Evolutionary conservation across 768 basidiomycete species (phyloP).

Genomic region (Podaxis sp.): DNA sequence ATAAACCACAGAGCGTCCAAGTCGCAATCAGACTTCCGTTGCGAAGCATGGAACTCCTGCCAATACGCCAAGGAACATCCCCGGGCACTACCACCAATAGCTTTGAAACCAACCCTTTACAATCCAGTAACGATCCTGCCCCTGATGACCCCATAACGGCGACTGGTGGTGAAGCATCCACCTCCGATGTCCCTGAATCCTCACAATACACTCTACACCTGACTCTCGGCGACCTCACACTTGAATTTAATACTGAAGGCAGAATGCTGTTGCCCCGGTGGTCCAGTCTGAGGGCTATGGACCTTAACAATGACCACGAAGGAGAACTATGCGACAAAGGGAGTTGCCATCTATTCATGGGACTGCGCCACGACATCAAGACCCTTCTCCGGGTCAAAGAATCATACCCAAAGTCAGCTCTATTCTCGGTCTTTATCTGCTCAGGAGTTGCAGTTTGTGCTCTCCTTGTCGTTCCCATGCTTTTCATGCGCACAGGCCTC

Average conservation of each 20-base stretch:
- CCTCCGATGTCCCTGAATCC: too few species aligned
- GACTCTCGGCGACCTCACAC: too few species aligned
- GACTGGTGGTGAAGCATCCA: too few species aligned
- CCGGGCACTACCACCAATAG: neutral
- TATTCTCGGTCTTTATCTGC: neutral
- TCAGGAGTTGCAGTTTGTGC: neutral
- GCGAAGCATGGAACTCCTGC: neutral
- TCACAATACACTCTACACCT: too few species aligned
- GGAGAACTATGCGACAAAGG: neutral
- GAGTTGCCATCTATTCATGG: neutral
- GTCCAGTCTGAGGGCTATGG: neutral
- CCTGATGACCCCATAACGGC: too few species aligned
- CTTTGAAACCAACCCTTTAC: neutral
- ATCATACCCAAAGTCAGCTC: neutral
- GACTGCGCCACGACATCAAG: neutral
- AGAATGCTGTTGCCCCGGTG: neutral
- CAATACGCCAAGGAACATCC: neutral
- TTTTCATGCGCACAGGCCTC: neutral
- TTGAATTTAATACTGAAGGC: neutral
- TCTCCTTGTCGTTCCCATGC: neutral
- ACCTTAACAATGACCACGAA: neutral
- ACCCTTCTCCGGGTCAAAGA: neutral
- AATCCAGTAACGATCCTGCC: too few species aligned
- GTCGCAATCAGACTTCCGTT: constrained; percentile 1
- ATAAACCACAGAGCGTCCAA: neutral